Percentiles rank a stretch among this genome's conserved stretches.
Evolutionary conservation across 306 rosid species (phyloP).

Genomic region (Acacia crassicarpa): DNA sequence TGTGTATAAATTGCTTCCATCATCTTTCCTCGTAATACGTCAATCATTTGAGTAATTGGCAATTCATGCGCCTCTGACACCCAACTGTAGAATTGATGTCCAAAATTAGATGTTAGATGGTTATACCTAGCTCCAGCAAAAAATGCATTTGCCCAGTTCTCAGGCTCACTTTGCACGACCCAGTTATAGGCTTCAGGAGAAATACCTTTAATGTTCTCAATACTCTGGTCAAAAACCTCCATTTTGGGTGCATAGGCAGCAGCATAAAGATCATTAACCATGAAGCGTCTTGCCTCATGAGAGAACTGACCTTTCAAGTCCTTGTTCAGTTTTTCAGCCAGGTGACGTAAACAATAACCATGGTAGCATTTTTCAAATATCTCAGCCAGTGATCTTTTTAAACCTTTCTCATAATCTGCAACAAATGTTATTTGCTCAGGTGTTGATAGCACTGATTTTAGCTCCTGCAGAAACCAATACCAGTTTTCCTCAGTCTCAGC

Average conservation of each 20-base stretch:
- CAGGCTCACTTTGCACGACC: constrained; percentile 84
- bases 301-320: constrained; percentile 96
- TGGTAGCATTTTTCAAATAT: constrained; percentile 76
- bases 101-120: constrained; percentile 72
- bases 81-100: constrained; percentile 88
- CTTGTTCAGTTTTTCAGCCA: constrained; percentile 83
- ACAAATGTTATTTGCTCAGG: constrained; percentile 77
- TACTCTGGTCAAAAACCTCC: constrained; percentile 66
- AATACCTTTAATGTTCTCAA: constrained; percentile 79
- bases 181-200: constrained; percentile 88
- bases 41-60: constrained; percentile 96
- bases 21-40: constrained; percentile 76
- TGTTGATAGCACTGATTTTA: constrained; percentile 59
- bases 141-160: constrained; percentile 91
- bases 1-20: constrained; percentile 76
- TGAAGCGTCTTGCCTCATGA: constrained; percentile 95
- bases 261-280: constrained; percentile 82
- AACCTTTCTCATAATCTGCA: constrained; percentile 77
- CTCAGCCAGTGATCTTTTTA: constrained; percentile 64
- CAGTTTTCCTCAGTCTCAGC: constrained; percentile 85
- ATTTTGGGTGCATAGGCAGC: constrained; percentile 80
- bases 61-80: constrained; percentile 90
- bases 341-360: constrained; percentile 82
- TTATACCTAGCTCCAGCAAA: constrained; percentile 82
- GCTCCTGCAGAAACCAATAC: constrained; percentile 84